phyloP scores from a whole-genome alignment of 2,329 filamentous ascomycete genomes.

The Cladorrhinum sp. region DNA sequence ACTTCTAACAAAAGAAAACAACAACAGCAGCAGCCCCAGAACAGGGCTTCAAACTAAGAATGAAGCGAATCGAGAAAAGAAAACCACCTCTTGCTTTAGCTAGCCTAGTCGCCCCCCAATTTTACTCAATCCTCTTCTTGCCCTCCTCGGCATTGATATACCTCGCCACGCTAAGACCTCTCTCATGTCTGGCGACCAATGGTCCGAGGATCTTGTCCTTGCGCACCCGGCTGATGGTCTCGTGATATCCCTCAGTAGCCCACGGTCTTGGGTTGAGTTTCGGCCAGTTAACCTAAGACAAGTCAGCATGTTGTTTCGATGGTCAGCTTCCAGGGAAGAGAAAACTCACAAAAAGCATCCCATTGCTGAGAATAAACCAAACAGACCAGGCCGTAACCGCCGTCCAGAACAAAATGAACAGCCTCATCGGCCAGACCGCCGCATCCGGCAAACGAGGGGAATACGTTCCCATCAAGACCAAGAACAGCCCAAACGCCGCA shows the following conservation, averaged over 20 bases:
- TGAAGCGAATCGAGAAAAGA: neutral
- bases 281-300: conserved; percentile 86
- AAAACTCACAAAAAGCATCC: conserved; percentile 85
- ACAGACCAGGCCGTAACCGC: conserved; percentile 66
- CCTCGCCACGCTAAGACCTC: conserved; percentile 77
- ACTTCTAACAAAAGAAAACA: neutral
- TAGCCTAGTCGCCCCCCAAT: neutral
- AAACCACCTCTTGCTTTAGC: neutral
- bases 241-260: conserved; percentile 82
- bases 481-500: conserved; percentile 79
- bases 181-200: conserved; percentile 71
- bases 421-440: conserved; percentile 72
- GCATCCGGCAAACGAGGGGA: conserved; percentile 70
- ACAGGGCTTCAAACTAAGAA: neutral
- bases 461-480: conserved; percentile 71
- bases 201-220: conserved; percentile 79
- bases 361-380: conserved; percentile 77
- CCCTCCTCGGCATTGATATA: conserved; percentile 90
- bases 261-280: conserved; percentile 88
- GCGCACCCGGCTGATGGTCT: conserved; percentile 76
- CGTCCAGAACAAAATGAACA: conserved; percentile 80
- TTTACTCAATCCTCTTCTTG: conserved; percentile 93
- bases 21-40: neutral
- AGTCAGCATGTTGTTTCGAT: neutral
- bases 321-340: neutral